A percentile compares a stretch with the other conserved stretches of the same genome.
phyloP scores from a whole-genome alignment of 257 asterid genomes.

The Nicotiana sylvestris region DNA sequence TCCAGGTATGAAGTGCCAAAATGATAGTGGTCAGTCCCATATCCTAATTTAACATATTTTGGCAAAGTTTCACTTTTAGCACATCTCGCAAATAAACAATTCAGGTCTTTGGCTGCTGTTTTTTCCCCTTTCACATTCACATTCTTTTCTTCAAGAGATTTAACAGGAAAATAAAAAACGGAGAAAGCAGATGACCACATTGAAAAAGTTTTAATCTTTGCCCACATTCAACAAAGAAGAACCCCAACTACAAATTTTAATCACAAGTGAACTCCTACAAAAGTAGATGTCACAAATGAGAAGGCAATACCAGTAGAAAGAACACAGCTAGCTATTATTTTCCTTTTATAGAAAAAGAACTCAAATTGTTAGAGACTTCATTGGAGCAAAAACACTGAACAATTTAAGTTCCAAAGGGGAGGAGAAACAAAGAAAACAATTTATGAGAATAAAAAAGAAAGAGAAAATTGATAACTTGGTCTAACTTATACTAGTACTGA shows the following conservation, averaged over 20 bases:
- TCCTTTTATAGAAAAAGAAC: background rate
- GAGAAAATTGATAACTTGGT: background rate
- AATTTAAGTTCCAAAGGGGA: background rate
- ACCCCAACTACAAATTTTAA: background rate
- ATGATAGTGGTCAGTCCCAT: background rate
- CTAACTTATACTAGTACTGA: background rate
- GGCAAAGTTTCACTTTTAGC: background rate
- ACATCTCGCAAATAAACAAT: background rate
- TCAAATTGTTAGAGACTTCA: background rate
- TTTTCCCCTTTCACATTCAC: background rate
- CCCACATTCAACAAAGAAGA: background rate
- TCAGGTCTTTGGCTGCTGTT: background rate
- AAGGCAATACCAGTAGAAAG: background rate
- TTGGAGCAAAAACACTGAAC: background rate
- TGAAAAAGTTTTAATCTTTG: background rate
- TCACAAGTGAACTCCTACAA: background rate
- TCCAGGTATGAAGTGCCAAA: background rate
- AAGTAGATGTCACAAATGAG: background rate
- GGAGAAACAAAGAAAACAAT: background rate
- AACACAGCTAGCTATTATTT: background rate
- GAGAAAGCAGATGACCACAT: background rate
- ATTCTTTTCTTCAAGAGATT: background rate
- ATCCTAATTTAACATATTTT: background rate
- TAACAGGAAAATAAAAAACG: background rate
- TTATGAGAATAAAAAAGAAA: background rate